These are phyloP conservation scores for Aspergillus campestris DNA, from an alignment of 495 filamentous ascomycete species.

Conservation along the genomic window DNA sequence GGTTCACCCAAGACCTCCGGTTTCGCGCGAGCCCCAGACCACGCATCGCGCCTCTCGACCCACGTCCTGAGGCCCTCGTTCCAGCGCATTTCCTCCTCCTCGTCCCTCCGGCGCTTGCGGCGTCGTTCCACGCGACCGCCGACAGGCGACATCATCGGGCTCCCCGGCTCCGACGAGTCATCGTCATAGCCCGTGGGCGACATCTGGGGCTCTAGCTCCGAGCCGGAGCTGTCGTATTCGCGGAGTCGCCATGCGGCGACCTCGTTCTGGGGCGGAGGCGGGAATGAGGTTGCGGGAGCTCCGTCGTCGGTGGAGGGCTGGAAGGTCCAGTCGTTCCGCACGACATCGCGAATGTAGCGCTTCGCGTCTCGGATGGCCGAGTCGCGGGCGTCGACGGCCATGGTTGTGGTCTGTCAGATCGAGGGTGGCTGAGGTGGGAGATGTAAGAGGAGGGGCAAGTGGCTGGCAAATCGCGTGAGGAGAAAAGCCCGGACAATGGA, in stretches of 20 bases:
- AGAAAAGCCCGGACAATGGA: not conserved
- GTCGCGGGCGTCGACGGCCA: conserved; percentile 30
- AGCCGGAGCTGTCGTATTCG: conserved; percentile 36
- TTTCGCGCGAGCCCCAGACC: conserved; percentile 63
- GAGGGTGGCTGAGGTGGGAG: not conserved
- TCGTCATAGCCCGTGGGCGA: conserved; percentile 17
- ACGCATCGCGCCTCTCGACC: conserved; percentile 66
- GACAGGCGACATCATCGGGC: not conserved
- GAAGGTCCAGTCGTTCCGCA: conserved; percentile 39
- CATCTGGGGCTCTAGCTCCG: conserved; percentile 31
- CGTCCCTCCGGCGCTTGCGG: conserved; percentile 46
- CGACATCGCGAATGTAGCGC: conserved; percentile 31
- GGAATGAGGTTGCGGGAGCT: conserved; percentile 17
- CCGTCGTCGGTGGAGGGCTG: conserved; percentile 22
- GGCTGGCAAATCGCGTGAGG: conserved; percentile 3
- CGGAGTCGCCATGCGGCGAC: conserved; percentile 35
- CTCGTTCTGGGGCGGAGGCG: conserved; percentile 18
- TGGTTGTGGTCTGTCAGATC: conserved; percentile 3
- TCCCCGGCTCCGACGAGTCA: conserved; percentile 1
- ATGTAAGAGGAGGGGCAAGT: not conserved
- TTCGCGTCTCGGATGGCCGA: conserved; percentile 36
- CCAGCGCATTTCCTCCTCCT: conserved; percentile 72
- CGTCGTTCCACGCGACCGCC: conserved; percentile 33
- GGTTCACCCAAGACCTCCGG: conserved; percentile 16
- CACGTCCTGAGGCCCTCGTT: conserved; percentile 75